These are phyloP conservation scores for Ophiostoma perfectum DNA, from an alignment of 2,329 filamentous ascomycete species.

Conservation along the genomic window DNA sequence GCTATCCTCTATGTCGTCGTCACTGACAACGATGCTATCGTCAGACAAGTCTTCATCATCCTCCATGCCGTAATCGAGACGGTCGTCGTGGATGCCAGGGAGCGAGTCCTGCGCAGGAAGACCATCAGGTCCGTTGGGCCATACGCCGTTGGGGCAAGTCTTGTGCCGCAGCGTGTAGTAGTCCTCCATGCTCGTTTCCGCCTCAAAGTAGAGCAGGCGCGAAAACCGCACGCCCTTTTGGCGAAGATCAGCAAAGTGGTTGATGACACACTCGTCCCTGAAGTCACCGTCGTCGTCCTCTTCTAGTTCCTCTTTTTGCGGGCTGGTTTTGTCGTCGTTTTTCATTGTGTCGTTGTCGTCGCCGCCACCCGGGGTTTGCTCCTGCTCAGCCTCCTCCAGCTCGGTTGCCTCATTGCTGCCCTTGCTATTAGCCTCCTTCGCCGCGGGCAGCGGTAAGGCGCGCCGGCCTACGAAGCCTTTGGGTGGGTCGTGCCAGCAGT, in stretches of 20 bases:
- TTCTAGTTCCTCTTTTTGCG: background rate
- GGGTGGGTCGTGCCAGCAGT: slow-evolving; percentile 24
- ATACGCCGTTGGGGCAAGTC: slow-evolving; percentile 19
- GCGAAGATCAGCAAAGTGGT: slow-evolving; percentile 18
- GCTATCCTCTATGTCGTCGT: slow-evolving; percentile 9
- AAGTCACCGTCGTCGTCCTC: slow-evolving; percentile 10
- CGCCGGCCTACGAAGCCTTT: background rate
- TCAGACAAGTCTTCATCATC: slow-evolving; percentile 21
- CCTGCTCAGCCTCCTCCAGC: background rate
- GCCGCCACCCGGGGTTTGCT: background rate
- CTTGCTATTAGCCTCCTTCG: slow-evolving; percentile 5
- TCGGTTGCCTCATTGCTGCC: background rate
- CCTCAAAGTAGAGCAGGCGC: slow-evolving; percentile 24
- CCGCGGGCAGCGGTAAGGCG: slow-evolving; percentile 15
- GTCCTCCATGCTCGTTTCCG: background rate
- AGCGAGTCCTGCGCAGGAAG: slow-evolving; percentile 16
- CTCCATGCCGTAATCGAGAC: slow-evolving; percentile 18
- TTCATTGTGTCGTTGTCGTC: background rate
- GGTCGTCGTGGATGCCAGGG: background rate
- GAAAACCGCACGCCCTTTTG: slow-evolving; percentile 22
- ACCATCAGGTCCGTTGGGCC: slow-evolving; percentile 21
- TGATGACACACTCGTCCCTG: slow-evolving; percentile 27
- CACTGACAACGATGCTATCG: slow-evolving; percentile 17
- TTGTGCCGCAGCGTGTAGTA: slow-evolving; percentile 11
- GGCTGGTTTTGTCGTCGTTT: background rate